Evolutionary conservation across 441 rosid species (phyloP), one percentile per base, ranked within the genome.

Genomic region (Eruca vesicaria): DNA sequence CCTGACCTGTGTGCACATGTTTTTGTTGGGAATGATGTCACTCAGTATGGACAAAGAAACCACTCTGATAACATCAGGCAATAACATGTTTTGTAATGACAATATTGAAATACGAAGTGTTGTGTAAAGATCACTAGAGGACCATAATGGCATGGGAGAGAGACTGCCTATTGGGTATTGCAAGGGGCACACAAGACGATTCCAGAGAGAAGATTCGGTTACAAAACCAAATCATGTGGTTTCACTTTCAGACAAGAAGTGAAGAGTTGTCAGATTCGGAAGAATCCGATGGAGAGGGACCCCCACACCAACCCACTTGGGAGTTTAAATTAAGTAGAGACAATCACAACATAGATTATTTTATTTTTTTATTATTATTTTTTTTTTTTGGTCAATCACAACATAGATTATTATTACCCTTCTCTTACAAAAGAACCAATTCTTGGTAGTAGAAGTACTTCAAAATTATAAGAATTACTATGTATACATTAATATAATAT

Each of bases 1-100:
- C 60, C 50, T 43, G 28, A 36, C 58, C 9, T 31, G 60, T 73
- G 26, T 78, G 84, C 92, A 20, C 83, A 84, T 70, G 16, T 6
- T 35, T 15, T 64, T 56, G 61, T 56, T 48, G 79, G 84, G 73
- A 50, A 58, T 58, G 58, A 28, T 41, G 73, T 14, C 21, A 0
- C 28, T 52, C 28, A 53, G 59, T 56, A 56, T 26, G 33, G 18
- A 57, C 62, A 26, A 56, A 57, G 62, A 26, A n/a, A 6, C 33
- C 62, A 57, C 33, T 57, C 32, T 0, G 62, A 57, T 57, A 57
- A n/a, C 62, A 14, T 10, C 9, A 14, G 18, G 6, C 9, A 52
- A 4, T 52, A 52, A 52, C 58, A 52, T 52, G 58, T 52, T 52
- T 50, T 16, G 56, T 50, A 50, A 50, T 52, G 58, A 52, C 16